These are phyloP conservation scores for Petrea volubilis DNA, from an alignment of 257 asterid genomes.

Conservation along the genomic window DNA sequence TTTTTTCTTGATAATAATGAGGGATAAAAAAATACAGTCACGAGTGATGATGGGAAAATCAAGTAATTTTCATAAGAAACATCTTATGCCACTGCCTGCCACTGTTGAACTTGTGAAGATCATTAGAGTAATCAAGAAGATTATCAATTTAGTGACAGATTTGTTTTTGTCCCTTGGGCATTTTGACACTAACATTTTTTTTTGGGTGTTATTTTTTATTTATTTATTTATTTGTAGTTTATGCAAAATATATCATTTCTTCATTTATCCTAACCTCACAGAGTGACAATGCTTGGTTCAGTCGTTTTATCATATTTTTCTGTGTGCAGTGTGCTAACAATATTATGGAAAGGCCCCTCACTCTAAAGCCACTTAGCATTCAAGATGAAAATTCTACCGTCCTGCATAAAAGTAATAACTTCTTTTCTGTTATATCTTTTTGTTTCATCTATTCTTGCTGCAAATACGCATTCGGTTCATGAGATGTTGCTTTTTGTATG, in stretches of 20 bases:
- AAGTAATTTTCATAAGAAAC: too few relatives aligned
- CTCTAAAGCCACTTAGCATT: slow-evolving; percentile 53
- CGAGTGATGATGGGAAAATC: too few relatives aligned
- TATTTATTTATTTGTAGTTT: too few relatives aligned
- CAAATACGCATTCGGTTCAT: not conserved
- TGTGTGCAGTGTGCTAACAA: slow-evolving; percentile 28
- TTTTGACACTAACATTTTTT: not conserved
- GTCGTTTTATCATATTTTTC: not conserved
- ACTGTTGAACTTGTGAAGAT: not conserved
- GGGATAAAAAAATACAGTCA: too few relatives aligned
- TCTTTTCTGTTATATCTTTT: not conserved
- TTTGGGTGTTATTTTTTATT: too few relatives aligned
- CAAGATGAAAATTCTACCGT: slow-evolving; percentile 57
- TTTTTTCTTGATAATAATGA: not conserved
- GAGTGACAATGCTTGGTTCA: slow-evolving; percentile 1
- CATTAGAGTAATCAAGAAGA: not conserved
- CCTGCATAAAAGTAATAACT: slow-evolving; percentile 44
- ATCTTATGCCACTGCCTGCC: too few relatives aligned
- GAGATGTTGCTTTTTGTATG: not conserved
- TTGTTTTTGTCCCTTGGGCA: not conserved
- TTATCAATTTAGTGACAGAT: not conserved
- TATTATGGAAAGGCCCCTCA: slow-evolving; percentile 60
- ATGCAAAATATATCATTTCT: too few relatives aligned
- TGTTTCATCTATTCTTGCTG: not conserved
- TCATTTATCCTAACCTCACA: too few relatives aligned